Conservation (phyloP, 2,329 filamentous ascomycete genomes). For the Didymosphaeria variabile region DNA sequence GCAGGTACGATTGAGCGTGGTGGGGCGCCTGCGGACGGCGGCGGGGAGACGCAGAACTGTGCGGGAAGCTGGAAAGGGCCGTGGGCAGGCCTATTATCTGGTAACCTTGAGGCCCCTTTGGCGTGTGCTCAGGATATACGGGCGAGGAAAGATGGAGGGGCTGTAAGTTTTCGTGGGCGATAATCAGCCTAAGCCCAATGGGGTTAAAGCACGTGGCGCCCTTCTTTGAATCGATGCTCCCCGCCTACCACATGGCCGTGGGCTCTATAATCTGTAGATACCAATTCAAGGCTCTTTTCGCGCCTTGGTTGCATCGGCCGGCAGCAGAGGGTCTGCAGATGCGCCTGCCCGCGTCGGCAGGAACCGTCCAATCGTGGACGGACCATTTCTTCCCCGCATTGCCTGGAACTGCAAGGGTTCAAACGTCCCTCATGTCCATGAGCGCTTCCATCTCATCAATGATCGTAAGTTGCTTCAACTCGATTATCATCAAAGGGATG, state of each 20-base stretch:
- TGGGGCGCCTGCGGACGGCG: slow-evolving; percentile 14
- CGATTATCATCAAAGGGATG: too few species aligned
- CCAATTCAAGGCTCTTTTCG: background rate
- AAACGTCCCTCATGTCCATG: background rate
- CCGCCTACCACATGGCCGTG: background rate
- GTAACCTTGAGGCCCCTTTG: slow-evolving; percentile 15
- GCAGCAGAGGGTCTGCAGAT: slow-evolving; percentile 4
- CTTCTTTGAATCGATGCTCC: background rate
- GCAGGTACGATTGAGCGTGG: background rate
- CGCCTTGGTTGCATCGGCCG: background rate
- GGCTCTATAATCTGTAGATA: background rate
- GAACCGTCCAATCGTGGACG: slow-evolving; percentile 16
- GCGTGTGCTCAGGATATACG: slow-evolving; percentile 18
- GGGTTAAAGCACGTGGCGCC: slow-evolving; percentile 11
- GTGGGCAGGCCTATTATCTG: slow-evolving; percentile 3
- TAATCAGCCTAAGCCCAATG: slow-evolving; percentile 2
- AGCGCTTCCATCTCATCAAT: background rate
- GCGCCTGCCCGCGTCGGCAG: slow-evolving; percentile 10
- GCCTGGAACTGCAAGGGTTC: slow-evolving; percentile 8
- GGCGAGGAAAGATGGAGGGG: slow-evolving; percentile 17
- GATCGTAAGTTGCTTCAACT: background rate
- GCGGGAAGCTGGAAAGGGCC: slow-evolving; percentile 9
- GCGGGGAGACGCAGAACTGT: background rate
- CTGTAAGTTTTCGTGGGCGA: slow-evolving; percentile 17
- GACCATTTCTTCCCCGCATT: slow-evolving; percentile 18